Conservation (phyloP, 2,329 filamentous ascomycete species). For the Apiospora marii region DNA sequence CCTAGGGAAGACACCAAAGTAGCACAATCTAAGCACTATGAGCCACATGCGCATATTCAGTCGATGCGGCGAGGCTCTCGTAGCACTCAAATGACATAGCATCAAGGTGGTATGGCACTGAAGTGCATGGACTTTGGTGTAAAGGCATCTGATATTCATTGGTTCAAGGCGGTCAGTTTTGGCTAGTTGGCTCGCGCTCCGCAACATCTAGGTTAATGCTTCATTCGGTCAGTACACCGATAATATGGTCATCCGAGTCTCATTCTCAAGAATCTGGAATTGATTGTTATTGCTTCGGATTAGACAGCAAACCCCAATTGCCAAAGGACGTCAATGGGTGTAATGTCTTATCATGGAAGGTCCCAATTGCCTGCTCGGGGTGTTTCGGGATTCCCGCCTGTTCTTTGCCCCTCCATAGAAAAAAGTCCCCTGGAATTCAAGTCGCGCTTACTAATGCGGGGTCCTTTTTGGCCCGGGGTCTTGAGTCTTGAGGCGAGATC, state of each 20-base stretch:
- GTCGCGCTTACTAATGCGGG: conserved; percentile 23
- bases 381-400: neutral
- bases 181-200: neutral
- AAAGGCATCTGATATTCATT: no score
- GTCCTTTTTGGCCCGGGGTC: neutral
- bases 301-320: neutral
- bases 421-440: neutral
- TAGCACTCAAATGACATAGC: no score
- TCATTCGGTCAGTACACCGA: no score
- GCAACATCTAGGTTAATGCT: no score
- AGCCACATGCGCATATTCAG: no score
- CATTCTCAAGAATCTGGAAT: neutral
- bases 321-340: neutral
- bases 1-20: no score
- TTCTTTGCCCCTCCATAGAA: conserved; percentile 9
- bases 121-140: no score
- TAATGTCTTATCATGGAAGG: neutral
- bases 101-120: no score
- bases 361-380: neutral
- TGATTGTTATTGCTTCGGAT: neutral
- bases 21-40: no score
- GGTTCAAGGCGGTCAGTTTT: neutral
- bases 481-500: neutral
- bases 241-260: neutral
- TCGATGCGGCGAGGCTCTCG: no score